phyloP scores from a whole-genome alignment of 345 rosid genomes.

The Gossypioides kirkii region DNA sequence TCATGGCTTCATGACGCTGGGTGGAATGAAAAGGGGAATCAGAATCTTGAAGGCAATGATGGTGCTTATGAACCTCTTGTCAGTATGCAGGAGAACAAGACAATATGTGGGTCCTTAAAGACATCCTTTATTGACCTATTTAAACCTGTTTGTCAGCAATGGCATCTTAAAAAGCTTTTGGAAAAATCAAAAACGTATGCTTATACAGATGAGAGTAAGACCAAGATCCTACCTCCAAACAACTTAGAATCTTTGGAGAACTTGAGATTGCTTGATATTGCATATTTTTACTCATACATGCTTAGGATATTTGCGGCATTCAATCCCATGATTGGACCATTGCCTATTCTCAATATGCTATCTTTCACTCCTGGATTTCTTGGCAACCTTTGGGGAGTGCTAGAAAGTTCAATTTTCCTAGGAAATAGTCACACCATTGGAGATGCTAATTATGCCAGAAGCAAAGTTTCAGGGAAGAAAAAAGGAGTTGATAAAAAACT shows the following conservation, averaged over 20 bases:
- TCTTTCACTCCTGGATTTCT: conserved; percentile 85
- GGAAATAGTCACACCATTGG: conserved; percentile 20
- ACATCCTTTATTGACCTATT: conserved; percentile 54
- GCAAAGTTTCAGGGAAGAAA: conserved; percentile 34
- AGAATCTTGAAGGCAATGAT: conserved; percentile 32
- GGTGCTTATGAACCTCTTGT: conserved; percentile 35
- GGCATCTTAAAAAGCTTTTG: conserved; percentile 81
- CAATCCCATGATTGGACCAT: conserved; percentile 58
- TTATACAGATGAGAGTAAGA: conserved; percentile 16
- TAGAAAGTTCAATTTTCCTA: conserved; percentile 53
- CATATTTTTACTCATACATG: conserved; percentile 74
- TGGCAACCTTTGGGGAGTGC: conserved; percentile 54
- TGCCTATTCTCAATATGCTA: conserved; percentile 86
- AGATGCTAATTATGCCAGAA: conserved; percentile 16
- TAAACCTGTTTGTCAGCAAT: conserved; percentile 78
- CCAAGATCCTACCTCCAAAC: conserved; percentile 21
- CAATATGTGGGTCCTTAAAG: conserved; percentile 28
- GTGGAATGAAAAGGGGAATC: conserved; percentile 36
- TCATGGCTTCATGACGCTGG: conserved; percentile 45
- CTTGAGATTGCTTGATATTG: conserved; percentile 61
- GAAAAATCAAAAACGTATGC: conserved; percentile 40
- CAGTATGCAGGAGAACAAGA: conserved; percentile 24
- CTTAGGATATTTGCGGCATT: conserved; percentile 64
- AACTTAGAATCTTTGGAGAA: conserved; percentile 28
- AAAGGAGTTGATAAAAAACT: conserved; percentile 38